Percentiles rank a stretch among this genome's conserved stretches.
Conservation (phyloP, 1,284 basidiomycete species). For the Heterobasidion parviporum region DNA sequence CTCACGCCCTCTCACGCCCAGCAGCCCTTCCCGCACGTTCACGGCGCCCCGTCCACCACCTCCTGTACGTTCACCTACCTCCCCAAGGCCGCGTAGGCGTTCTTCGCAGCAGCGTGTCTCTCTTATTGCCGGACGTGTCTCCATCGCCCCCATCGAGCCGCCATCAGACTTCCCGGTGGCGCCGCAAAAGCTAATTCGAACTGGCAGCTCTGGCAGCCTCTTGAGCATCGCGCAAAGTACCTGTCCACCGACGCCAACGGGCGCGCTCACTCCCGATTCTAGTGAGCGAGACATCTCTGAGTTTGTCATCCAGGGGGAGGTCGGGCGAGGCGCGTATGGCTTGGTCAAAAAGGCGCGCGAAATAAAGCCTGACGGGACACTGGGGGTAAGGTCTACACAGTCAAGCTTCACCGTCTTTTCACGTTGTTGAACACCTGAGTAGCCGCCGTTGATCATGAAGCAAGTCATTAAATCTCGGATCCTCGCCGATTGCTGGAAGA, state of each 20-base stretch:
- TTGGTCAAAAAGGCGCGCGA: conserved; percentile 88
- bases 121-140: conserved; percentile 70
- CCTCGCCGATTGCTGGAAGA: conserved; percentile 98
- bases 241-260: conserved; percentile 50
- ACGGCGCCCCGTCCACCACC: conserved; percentile 15
- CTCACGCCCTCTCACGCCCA: conserved; percentile 17
- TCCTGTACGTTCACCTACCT: conserved; percentile 14
- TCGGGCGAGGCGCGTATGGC: conserved; percentile 95
- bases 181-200: conserved; percentile 54
- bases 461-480: conserved; percentile 98
- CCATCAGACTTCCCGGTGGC: conserved; percentile 49
- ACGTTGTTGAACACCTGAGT: conserved; percentile 7
- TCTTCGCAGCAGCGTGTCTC: conserved; percentile 79
- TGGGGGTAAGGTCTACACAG: conserved; percentile 57
- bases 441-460: conserved; percentile 86
- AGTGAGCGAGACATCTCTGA: conserved; percentile 66
- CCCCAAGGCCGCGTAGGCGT: conserved; percentile 51
- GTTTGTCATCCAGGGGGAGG: conserved; percentile 78
- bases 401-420: conserved; percentile 6
- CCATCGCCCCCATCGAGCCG: conserved; percentile 62
- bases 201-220: conserved; percentile 51
- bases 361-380: conserved; percentile 64
- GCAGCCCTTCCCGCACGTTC: conserved; percentile 21
- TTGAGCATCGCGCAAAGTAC: conserved; percentile 53
- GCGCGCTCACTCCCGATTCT: conserved; percentile 34